phyloP scores from a whole-genome alignment of 768 basidiomycete genomes.

The Tricholoma hemisulphureum region DNA sequence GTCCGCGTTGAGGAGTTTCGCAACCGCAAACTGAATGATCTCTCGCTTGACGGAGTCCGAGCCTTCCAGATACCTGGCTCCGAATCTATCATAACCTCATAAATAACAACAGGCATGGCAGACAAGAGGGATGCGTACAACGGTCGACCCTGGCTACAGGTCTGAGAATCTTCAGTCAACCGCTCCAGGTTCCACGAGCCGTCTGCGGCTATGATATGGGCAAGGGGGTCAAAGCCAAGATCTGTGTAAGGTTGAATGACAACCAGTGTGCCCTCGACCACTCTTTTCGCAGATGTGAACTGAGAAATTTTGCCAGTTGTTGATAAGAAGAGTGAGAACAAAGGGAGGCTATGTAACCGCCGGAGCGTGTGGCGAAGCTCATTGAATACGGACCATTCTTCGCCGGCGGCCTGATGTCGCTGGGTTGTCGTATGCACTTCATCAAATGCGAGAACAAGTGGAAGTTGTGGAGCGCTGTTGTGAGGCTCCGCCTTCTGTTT shows the following conservation, averaged over 20 bases:
- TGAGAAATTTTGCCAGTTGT: no score
- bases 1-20: constrained; percentile 14
- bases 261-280: not conserved
- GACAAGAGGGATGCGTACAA: constrained; percentile 19
- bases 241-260: constrained; percentile 14
- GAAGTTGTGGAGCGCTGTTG: no score
- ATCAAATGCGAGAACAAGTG: no score
- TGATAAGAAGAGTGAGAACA: no score
- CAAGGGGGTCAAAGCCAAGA: constrained; percentile 22
- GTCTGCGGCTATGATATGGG: constrained; percentile 1
- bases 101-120: not conserved
- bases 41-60: constrained; percentile 3
- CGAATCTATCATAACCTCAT: not conserved
- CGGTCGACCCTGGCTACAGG: constrained; percentile 23
- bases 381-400: no score
- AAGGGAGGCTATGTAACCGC: no score
- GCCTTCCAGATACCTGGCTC: not conserved
- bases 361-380: no score
- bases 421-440: no score
- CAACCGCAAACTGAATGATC: constrained; percentile 13
- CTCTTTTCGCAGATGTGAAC: constrained; percentile 6
- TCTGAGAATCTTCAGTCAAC: constrained; percentile 14
- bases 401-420: no score
- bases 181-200: constrained; percentile 14
- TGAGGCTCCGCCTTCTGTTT: not conserved